Base-by-base conservation (phyloP, 202 grass and related monocot species). In the Brachypodium distachyon region DNA sequence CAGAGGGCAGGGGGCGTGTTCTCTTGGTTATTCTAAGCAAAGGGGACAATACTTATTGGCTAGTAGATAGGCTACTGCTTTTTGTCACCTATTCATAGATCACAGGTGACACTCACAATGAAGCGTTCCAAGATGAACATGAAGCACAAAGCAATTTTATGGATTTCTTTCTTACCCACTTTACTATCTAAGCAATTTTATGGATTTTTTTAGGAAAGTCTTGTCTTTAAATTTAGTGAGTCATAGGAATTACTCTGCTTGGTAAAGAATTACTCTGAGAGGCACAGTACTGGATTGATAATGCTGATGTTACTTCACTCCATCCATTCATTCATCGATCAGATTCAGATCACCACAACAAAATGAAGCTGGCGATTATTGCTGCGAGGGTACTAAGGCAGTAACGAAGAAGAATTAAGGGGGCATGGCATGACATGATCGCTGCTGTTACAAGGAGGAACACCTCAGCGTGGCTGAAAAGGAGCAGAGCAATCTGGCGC, bases 361-460 rank as follows among this genome's bases (percentile, higher is more conserved):
- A 63, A 70, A 44, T 78, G 78, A 77, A 81, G 68, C 51, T 72
- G 56, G 59, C 29, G 33, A 69, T 78, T 78, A 74, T 82, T 85
- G 79, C 63, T 34, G 69, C 74, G 38, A 48, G 26, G 81, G 38
- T 74, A 51, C 67, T 27, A 79, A 88, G 76, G 77, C 80, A 89
- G 73, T 84, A 74, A 69, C 67, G 39, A 38, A 53, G 77, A 59
- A 34, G 48, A 62, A 39, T 12, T 10, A 17, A 9, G 18, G 28
- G 0, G 44, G 41, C 36, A 77, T n/a, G n/a, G n/a, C n/a, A n/a
- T n/a, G 48, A 73, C 57, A 59, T 67, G 64, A 49, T 72, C 46
- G 61, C 22, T 81, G 29, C 22, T 67, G 22, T 72, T 74, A 57
- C 60, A 58, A 40, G 78, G 56, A 79, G 28, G 19, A 69, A 70